Evolutionary conservation across 495 filamentous ascomycete genomes (phyloP).

Genomic region (Trichoderma erinaceum): DNA sequence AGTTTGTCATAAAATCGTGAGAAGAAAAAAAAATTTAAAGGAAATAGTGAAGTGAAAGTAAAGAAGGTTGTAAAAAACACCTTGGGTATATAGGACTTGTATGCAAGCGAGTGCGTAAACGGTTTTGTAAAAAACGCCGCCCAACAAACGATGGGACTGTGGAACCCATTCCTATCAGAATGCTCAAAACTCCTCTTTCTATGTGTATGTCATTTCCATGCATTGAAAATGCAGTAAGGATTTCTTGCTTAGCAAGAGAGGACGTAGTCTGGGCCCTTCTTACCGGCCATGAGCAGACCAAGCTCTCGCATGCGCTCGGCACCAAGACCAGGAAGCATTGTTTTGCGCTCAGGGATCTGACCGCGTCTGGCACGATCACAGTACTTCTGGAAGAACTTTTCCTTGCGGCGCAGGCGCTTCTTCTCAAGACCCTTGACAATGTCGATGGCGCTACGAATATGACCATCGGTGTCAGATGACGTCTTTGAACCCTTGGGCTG

Average conservation of each 20-base stretch:
- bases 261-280: constrained; percentile 69
- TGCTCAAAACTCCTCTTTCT: constrained; percentile 1
- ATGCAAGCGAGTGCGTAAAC: background rate
- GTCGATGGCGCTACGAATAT: constrained; percentile 82
- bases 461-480: constrained; percentile 32
- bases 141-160: constrained; percentile 8
- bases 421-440: constrained; percentile 95
- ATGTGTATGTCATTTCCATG: background rate
- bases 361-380: constrained; percentile 51
- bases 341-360: constrained; percentile 39
- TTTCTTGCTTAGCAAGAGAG: constrained; percentile 58
- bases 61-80: background rate
- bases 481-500: constrained; percentile 17
- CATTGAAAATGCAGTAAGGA: background rate
- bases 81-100: background rate
- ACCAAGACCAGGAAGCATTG: constrained; percentile 69
- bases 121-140: background rate
- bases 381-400: constrained; percentile 77
- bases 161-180: constrained; percentile 6
- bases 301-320: constrained; percentile 92
- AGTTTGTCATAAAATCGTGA: background rate
- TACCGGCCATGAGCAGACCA: constrained; percentile 79
- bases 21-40: background rate
- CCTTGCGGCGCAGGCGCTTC: constrained; percentile 83
- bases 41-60: background rate